Evolutionary conservation across 2,329 filamentous ascomycete species (phyloP), one percentile per base, ranked within the genome.

Genomic region (Penicillium hordei): DNA sequence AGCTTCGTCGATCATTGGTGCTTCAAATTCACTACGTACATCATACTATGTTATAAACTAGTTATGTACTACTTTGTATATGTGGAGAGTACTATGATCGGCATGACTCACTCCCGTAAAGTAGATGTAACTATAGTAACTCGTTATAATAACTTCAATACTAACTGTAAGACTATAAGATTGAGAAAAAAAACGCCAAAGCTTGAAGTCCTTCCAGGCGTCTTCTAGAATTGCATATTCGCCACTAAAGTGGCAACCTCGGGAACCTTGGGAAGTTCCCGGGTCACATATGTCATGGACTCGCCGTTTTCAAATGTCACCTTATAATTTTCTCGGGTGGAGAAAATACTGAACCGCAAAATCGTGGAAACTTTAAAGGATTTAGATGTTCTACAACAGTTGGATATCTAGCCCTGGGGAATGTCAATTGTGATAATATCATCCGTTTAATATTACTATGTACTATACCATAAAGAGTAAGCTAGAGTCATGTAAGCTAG

Each of bases 141-240:
- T 29, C 10, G 10, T 31, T 33, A 33, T 13, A 13, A 33, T 33
- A 33, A 12, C 31, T 33, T 33, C 31, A 13, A 34, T 8, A 8
- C 17, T 34, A 34, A 15, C 17, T 19, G 27, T 45, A 33, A 17
- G 42, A 50, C 17, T 19, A 34, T 45, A 33, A 17, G 42, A 50
- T 52, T 17, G n/a, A 34, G 29, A 23, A 50, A 27, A 55, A 36
- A 27, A 55, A 36, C 4, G 38, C 40, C 40, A 48, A 70, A 70
- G 62, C 66, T 71, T 68, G 21, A 45, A 19, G 40, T 10, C 25
- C 36, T 74, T 74, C 72, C 65, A 74, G 61, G 61, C 57, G 66
- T 67, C 65, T 74, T 74, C 72, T 73, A 74, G 72, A 74, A 74
- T 53, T 45, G 38, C 29, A 53, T 33, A 6, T 52, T 57, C 38